Percentiles rank a stretch among this genome's conserved stretches.
Evolutionary conservation across 306 rosid genomes (phyloP).

Genomic region (Prosopis cineraria): DNA sequence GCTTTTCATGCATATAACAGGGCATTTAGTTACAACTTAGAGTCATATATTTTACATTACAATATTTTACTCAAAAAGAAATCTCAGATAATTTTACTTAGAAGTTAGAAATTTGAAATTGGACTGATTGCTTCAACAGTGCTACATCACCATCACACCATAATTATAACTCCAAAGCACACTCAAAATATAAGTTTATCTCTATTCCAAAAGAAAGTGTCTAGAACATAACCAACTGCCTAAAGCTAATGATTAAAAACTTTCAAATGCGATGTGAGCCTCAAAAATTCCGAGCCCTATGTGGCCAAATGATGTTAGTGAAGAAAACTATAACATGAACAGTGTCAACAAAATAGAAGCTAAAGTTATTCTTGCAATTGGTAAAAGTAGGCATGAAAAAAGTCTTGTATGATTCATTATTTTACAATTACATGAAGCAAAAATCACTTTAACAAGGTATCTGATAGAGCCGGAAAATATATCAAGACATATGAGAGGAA

Average conservation of each 20-base stretch:
- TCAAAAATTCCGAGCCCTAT: constrained; percentile 14
- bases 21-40: background rate
- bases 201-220: background rate
- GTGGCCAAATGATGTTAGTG: constrained; percentile 4
- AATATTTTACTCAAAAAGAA: background rate
- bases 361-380: background rate
- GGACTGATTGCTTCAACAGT: background rate
- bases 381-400: background rate
- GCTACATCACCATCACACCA: constrained; percentile 16
- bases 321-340: constrained; percentile 8
- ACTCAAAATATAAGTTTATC: constrained; percentile 2
- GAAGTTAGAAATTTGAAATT: constrained; percentile 2
- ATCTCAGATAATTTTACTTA: constrained; percentile 12
- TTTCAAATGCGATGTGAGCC: constrained; percentile 2
- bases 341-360: background rate
- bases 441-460: background rate
- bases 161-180: constrained; percentile 1
- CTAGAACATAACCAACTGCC: background rate
- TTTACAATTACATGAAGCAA: background rate
- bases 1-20: background rate
- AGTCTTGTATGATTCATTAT: background rate
- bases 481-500: no score
- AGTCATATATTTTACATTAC: background rate
- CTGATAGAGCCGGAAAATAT: no score
- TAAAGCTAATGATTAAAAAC: constrained; percentile 1